Base-by-base conservation (phyloP, 805 yeast species). In the Debaryomyces tyrocola region DNA sequence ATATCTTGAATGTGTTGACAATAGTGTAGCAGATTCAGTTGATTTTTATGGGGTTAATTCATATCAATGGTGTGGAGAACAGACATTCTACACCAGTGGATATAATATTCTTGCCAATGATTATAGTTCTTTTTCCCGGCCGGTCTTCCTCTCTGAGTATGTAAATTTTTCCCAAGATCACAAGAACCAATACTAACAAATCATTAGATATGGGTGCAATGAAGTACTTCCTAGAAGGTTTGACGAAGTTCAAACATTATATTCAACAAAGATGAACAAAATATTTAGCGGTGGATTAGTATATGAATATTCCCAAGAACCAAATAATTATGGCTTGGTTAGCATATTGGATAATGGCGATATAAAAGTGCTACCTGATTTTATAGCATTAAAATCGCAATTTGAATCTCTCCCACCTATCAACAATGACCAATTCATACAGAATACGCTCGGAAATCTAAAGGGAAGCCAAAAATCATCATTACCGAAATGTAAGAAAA, bases 21-120 rank as follows among this genome's bases (percentile, higher is more conserved):
- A 74, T 2, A 65, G 67, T 12, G 67, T 77, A 0, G 53, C 60
- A 2, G 85, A 83, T 42, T 66, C 83, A 2, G 83, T 85, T 14
- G 98, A 92, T 60, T 86, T 86, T 56, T 86, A 85, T 60, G 94
- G 92, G 3, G 87, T 86, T 46, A 86, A 86, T 60, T 82, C 90
- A 2, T 86, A 86, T 62, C 91, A 86, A 60, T 86, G 92, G 84
- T 86, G 94, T 66, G 98, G 98, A 2, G 79, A 82, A 40, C 96
- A 90, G 63, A 86, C 94, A 0, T 83, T 90, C 62, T 70, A 81
- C 49, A 74, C 88, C 1, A 85, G 96, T 55, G 97, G 97, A 0
- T 72, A 67, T 51, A 67, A 75, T 49, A 54, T 69, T n/a, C 77
- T 92, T 28, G 87, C 87, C 7, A 74, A 74, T 28, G 96, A 88